Conservation (phyloP, 768 basidiomycete species). For the Trametes cubensis region DNA sequence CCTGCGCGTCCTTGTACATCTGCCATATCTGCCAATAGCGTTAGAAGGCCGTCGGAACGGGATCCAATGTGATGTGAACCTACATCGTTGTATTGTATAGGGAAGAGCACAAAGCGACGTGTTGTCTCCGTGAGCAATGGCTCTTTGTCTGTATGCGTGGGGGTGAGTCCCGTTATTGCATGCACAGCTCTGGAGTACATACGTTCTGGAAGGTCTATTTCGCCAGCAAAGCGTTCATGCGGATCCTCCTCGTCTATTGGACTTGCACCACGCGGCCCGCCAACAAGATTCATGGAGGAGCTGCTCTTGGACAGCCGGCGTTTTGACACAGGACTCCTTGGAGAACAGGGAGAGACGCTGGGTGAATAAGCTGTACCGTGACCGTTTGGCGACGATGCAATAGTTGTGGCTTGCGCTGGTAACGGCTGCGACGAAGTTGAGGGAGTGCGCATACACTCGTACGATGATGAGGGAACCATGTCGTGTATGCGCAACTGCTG, state of each 20-base stretch:
- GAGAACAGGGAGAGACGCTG: conserved; percentile 10
- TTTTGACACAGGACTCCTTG: conserved; percentile 17
- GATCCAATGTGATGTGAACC: conserved; percentile 25
- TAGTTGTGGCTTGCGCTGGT: neutral
- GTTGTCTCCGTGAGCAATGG: conserved; percentile 78
- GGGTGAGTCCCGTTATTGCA: neutral
- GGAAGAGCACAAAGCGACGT: conserved; percentile 88
- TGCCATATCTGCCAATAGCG: conserved; percentile 75
- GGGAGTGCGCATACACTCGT: neutral
- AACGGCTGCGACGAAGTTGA: neutral
- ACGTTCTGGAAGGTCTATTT: conserved; percentile 55
- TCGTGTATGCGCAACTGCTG: neutral
- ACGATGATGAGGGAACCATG: neutral
- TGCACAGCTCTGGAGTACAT: conserved; percentile 16
- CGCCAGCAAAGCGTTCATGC: conserved; percentile 53
- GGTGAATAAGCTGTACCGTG: conserved; percentile 2
- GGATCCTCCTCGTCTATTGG: conserved; percentile 25
- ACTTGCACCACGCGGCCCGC: neutral
- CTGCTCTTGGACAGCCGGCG: conserved; percentile 4
- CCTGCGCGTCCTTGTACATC: conserved; percentile 94
- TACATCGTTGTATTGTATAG: conserved; percentile 91
- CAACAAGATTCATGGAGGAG: neutral
- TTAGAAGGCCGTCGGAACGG: neutral
- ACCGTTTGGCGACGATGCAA: conserved; percentile 2
- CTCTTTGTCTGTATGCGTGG: conserved; percentile 56